phyloP scores from a whole-genome alignment of 495 filamentous ascomycete species.

The Penicillium egyptiacum region DNA sequence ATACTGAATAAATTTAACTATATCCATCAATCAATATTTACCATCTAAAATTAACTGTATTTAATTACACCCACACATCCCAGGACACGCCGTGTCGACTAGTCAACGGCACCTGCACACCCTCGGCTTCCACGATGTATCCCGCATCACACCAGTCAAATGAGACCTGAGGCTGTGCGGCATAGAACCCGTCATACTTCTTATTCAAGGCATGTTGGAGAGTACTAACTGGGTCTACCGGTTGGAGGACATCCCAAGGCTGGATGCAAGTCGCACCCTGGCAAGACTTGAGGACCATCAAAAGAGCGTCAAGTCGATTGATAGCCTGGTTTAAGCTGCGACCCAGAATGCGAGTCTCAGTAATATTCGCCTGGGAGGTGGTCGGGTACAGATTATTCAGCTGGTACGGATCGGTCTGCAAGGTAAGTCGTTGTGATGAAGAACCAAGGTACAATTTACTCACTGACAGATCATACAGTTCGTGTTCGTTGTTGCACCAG shows the following conservation, averaged over 20 bases:
- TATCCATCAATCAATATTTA: neutral
- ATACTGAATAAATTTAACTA: neutral
- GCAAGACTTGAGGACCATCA: conserved; percentile 67
- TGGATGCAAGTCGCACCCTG: conserved; percentile 53
- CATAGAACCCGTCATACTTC: conserved; percentile 59
- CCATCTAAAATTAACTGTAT: neutral
- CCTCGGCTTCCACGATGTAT: conserved; percentile 61
- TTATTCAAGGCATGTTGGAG: conserved; percentile 44
- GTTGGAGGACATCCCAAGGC: conserved; percentile 62
- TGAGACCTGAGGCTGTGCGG: conserved; percentile 46
- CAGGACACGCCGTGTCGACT: conserved; percentile 37
- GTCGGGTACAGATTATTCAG: conserved; percentile 56
- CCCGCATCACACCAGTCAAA: conserved; percentile 61
- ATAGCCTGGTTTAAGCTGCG: conserved; percentile 45
- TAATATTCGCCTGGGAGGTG: conserved; percentile 11
- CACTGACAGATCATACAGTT: conserved; percentile 62
- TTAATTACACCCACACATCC: conserved; percentile 33
- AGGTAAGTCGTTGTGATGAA: conserved; percentile 1
- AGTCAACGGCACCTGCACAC: conserved; percentile 45
- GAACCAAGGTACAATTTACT: conserved; percentile 9
- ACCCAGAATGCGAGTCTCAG: conserved; percentile 40
- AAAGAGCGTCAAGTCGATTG: conserved; percentile 57
- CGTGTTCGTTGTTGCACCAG: conserved; percentile 65
- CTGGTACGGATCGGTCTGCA: conserved; percentile 59
- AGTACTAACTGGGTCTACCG: conserved; percentile 40